Evolutionary conservation across 257 asterid genomes (phyloP).

Genomic region (Solanum acaule): DNA sequence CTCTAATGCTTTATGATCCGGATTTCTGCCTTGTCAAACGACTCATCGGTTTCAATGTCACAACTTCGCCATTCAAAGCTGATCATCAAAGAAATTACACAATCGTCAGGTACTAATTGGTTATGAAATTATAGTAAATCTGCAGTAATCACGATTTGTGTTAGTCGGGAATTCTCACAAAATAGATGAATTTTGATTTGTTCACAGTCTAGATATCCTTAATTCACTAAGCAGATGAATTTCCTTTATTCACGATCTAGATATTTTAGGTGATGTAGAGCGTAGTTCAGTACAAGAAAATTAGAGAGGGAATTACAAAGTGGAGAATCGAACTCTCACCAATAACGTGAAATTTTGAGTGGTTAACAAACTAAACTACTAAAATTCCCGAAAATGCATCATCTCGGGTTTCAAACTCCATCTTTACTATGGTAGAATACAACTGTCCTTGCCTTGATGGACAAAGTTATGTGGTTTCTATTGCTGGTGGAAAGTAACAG

Average conservation of each 20-base stretch:
- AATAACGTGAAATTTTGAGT: no score
- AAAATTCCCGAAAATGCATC: background rate
- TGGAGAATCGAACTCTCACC: background rate
- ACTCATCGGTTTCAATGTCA: slow-evolving; percentile 32
- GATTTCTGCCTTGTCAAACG: slow-evolving; percentile 42
- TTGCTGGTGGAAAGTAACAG: no score
- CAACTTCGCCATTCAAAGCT: slow-evolving; percentile 35
- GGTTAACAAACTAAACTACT: background rate
- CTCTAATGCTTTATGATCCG: slow-evolving; percentile 49
- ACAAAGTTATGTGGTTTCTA: no score
- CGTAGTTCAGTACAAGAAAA: background rate
- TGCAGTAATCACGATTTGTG: background rate
- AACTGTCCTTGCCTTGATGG: no score
- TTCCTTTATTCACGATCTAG: background rate
- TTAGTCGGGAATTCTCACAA: background rate
- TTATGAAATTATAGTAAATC: background rate
- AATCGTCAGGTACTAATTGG: slow-evolving; percentile 45
- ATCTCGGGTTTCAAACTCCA: background rate
- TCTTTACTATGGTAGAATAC: no score
- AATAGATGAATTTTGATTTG: background rate
- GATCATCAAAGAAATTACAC: slow-evolving; percentile 14
- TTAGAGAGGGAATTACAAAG: background rate
- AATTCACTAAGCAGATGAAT: no score
- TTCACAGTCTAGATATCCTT: background rate
- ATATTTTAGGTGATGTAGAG: background rate